Evolutionary conservation across 495 filamentous ascomycete species (phyloP).

Genomic region (Bathelium albidoporum): DNA sequence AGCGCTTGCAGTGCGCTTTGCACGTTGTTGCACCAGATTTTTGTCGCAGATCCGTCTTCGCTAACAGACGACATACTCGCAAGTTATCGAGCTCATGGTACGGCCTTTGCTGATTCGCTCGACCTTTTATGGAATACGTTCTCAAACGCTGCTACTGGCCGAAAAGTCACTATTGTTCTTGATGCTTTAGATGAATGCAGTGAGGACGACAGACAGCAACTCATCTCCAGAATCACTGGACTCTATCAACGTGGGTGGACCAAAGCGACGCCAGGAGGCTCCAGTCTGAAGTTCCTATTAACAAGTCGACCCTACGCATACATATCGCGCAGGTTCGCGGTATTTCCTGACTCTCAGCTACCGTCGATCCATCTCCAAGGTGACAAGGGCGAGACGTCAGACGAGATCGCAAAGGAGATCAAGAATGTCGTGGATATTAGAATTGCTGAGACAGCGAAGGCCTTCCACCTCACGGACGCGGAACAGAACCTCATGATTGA

Average conservation of each 20-base stretch:
- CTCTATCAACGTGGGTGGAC: slow-evolving; percentile 5
- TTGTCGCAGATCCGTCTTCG: slow-evolving; percentile 23
- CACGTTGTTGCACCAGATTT: slow-evolving; percentile 41
- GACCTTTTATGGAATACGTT: slow-evolving; percentile 37
- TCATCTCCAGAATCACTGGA: slow-evolving; percentile 17
- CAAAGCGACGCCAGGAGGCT: not conserved
- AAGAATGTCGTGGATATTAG: slow-evolving; percentile 31
- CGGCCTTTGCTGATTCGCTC: slow-evolving; percentile 27
- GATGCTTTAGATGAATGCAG: slow-evolving; percentile 39
- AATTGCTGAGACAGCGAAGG: slow-evolving; percentile 22
- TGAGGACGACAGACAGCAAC: slow-evolving; percentile 10
- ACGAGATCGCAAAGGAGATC: slow-evolving; percentile 37
- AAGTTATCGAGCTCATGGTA: slow-evolving; percentile 10
- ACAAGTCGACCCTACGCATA: slow-evolving; percentile 40
- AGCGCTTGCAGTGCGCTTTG: slow-evolving; percentile 32
- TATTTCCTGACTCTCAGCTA: slow-evolving; percentile 27
- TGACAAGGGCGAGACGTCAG: slow-evolving; percentile 23
- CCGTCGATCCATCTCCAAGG: slow-evolving; percentile 23
- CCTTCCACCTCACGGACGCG: slow-evolving; percentile 15
- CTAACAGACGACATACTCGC: slow-evolving; percentile 23
- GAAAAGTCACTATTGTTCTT: slow-evolving; percentile 40
- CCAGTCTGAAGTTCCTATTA: slow-evolving; percentile 38
- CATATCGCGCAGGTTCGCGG: slow-evolving; percentile 31
- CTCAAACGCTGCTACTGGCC: slow-evolving; percentile 25
- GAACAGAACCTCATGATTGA: not conserved